Evolutionary conservation across 805 yeast genomes (phyloP), one percentile per base, ranked within the genome.

Genomic region (Lachancea dasiensis): DNA sequence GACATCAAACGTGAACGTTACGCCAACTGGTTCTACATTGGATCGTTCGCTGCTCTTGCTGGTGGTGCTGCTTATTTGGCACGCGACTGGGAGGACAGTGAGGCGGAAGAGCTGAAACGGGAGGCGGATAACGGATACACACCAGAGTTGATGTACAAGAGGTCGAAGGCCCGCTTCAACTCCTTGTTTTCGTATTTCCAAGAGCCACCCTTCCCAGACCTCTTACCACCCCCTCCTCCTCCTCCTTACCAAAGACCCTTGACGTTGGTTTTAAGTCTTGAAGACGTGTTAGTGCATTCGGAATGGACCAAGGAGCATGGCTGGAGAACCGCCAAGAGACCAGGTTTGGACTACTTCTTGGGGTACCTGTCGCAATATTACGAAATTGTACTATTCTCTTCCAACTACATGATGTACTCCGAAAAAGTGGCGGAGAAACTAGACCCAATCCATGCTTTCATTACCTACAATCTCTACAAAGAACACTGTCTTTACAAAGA

Each of bases 281-380:
- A 92, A 52, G 98, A 92, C 55, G 67, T 92, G 43, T 72, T 92
- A 56, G 77, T 90, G 40, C 96, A 92, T 61, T 79, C 95, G 27
- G 85, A 82, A 46, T 92, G 98, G 98, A 75, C 85, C 40, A 77
- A 86, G 49, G 78, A 85, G 62, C 72, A 77, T 58, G 98, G 98
- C 38, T 92, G 99, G 99, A 81, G 92, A 67, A 90, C 97, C 11
- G 97, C 95, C 21, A 92, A 92, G 71, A 86, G 99, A 69, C 97
- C 98, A 23, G 99, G 98, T 46, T 79, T 86, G 44, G 98, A 94
- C 63, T 92, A 92, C 69, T 92, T 92, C 67, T 68, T 92, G 58
- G 95, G 95, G 20, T 92, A 92, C 64, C 69, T 92, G 51, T 84
- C 96, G 6, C 95, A 86, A 66, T 90, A 87, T 69, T 92, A 90